Conservation (phyloP, 2,329 filamentous ascomycete species). For the Fusarium goolgardi region DNA sequence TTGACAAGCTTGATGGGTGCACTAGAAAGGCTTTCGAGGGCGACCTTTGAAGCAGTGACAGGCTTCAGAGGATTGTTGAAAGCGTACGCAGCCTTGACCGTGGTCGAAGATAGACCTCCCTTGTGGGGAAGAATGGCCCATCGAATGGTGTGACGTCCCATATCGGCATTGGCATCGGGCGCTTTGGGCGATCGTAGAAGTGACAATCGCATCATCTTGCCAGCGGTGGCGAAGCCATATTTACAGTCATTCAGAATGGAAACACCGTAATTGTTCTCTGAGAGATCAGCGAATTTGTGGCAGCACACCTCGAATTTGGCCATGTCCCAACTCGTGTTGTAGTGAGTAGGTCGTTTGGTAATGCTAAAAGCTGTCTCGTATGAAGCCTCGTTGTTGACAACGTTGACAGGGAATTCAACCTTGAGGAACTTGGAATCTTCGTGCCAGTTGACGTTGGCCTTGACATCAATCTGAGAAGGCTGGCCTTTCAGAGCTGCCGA, state of each 20-base stretch:
- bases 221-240: constrained; percentile 92
- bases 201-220: constrained; percentile 89
- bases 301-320: constrained; percentile 97
- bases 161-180: constrained; percentile 92
- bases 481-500: constrained; percentile 72
- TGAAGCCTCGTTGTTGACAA: constrained; percentile 89
- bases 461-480: constrained; percentile 77
- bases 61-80: constrained; percentile 83
- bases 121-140: constrained; percentile 91
- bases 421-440: constrained; percentile 99
- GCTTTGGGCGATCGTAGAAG: constrained; percentile 90
- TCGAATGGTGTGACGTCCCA: constrained; percentile 87
- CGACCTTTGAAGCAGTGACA: constrained; percentile 47
- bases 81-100: constrained; percentile 85
- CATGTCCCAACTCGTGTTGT: constrained; percentile 98
- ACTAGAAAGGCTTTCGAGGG: constrained; percentile 45
- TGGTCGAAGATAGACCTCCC: constrained; percentile 76
- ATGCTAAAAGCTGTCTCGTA: constrained; percentile 97
- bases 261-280: constrained; percentile 88
- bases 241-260: constrained; percentile 95
- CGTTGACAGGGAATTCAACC: constrained; percentile 95
- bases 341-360: constrained; percentile 90
- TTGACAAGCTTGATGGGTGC: constrained; percentile 75
- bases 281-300: constrained; percentile 93
- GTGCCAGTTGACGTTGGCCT: constrained; percentile 93